Base-by-base conservation (phyloP, 306 rosid genomes). In the Citrullus mucosospermus region DNA sequence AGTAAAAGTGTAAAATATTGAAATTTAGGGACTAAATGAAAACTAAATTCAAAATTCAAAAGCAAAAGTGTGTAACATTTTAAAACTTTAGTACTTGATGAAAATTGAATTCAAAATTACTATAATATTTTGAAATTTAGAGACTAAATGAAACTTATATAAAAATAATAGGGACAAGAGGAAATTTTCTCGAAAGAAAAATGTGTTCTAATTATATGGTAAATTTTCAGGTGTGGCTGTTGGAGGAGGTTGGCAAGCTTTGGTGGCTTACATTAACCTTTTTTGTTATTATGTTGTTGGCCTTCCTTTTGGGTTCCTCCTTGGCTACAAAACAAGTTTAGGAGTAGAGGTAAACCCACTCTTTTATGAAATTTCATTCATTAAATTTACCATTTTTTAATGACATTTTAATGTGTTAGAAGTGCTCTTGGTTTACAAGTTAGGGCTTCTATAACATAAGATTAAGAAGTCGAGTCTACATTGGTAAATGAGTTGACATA, bases 201-300 rank as follows among this genome's bases (percentile, higher is more conserved):
- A 48, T 48, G 14, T 10, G 14, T 46, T 1, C 17, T 59, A 25
- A 59, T 59, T 28, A 12, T 30, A 13, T 60, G 39, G 36, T 30
- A 6, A 6, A 66, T 71, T n/a, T 83, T 58, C 87, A 93, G 98
- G 98, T 68, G 97, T 93, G 77, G 98, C 98, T 55, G 91, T 93
- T 41, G 98, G 98, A 88, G 98, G 98, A 85, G 97, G 98, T 6
- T 93, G 98, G 98, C 98, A 93, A 78, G 96, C 89, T 62, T 81
- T 93, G 79, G 98, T 93, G 68, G 98, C 98, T 81, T 93, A 90
- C 71, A 90, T 93, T 76, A 93, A 93, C 83, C 79, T 93, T 78
- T 88, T 93, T 81, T 89, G 96, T 80, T 93, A 93, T 85, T 93
- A 93, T 53, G 0, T 90, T 39, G 30, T 93, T 44, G 98, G 98